Evolutionary conservation across 148 eudicot genomes (phyloP).

Genomic region (Rheum nobile): DNA sequence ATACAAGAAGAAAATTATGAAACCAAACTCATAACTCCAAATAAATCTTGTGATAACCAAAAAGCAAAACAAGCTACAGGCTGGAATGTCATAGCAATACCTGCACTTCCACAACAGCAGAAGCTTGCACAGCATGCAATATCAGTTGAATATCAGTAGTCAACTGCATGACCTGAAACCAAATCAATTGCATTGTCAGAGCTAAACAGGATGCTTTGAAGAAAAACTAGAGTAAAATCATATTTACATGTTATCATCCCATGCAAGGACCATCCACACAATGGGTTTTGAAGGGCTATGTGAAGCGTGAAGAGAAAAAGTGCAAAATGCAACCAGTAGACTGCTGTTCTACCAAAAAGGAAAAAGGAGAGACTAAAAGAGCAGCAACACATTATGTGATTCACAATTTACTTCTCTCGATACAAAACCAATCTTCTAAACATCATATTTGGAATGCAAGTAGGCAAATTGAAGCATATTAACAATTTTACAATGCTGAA

Average conservation of each 20-base stretch:
- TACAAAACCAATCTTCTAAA: neutral
- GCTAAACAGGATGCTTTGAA: neutral
- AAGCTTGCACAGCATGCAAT: constrained; percentile 46
- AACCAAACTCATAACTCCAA: neutral
- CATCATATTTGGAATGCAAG: neutral
- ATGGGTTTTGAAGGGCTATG: no score
- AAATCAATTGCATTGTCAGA: neutral
- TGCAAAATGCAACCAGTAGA: neutral
- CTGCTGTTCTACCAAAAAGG: neutral
- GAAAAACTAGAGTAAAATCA: no score
- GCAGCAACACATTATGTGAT: neutral
- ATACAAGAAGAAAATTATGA: neutral
- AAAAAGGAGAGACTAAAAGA: neutral
- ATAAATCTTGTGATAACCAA: neutral
- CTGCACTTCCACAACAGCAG: constrained; percentile 65
- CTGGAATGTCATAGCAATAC: constrained; percentile 15
- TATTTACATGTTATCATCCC: no score
- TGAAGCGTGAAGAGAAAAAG: no score
- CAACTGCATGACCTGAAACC: constrained; percentile 37
- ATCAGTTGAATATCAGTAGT: constrained; percentile 55
- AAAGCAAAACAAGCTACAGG: neutral
- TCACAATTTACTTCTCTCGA: neutral
- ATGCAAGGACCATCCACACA: no score
- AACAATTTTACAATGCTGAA: neutral
- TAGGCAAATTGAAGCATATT: neutral